Conservation (phyloP, 495 filamentous ascomycete species). For the Xylaria bambusicola region DNA sequence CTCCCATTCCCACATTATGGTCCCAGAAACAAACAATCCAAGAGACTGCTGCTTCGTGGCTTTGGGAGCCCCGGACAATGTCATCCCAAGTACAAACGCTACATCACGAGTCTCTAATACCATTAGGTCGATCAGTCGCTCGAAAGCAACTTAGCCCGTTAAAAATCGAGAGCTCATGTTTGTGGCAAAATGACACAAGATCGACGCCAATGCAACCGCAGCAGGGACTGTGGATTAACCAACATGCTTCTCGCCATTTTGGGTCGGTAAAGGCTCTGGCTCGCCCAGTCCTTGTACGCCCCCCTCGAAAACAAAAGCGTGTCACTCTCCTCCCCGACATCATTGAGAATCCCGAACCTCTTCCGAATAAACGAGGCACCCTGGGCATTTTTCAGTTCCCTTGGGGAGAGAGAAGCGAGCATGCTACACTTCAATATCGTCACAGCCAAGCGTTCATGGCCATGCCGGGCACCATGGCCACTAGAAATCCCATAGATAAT, state of each 20-base stretch:
- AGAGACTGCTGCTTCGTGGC: conserved; percentile 14
- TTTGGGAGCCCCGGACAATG: conserved; percentile 20
- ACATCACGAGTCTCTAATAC: conserved; percentile 26
- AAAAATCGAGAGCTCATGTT: conserved; percentile 37
- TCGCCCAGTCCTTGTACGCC: conserved; percentile 46
- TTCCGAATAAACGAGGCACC: conserved; percentile 52
- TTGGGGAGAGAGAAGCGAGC: conserved; percentile 59
- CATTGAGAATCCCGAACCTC: conserved; percentile 54
- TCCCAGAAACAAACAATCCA: conserved; percentile 16
- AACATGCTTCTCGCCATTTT: conserved; percentile 7
- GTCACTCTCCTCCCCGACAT: conserved; percentile 58
- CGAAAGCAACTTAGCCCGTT: conserved; percentile 37
- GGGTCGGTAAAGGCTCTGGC: conserved; percentile 10
- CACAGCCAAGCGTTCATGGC: conserved; percentile 36
- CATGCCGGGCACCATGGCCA: conserved; percentile 54
- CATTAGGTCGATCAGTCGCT: conserved; percentile 33
- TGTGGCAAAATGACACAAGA: conserved; percentile 43
- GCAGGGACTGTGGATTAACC: conserved; percentile 28
- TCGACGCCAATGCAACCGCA: not conserved
- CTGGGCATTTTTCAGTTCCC: conserved; percentile 61
- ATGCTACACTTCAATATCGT: conserved; percentile 41
- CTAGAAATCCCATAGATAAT: conserved; percentile 33
- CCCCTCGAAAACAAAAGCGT: conserved; percentile 52
- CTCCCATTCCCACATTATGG: conserved; percentile 21
- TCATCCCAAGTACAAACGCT: conserved; percentile 20